Conservation (phyloP, 2,329 filamentous ascomycete genomes). For the Pyrenophora tritici-repentis region DNA sequence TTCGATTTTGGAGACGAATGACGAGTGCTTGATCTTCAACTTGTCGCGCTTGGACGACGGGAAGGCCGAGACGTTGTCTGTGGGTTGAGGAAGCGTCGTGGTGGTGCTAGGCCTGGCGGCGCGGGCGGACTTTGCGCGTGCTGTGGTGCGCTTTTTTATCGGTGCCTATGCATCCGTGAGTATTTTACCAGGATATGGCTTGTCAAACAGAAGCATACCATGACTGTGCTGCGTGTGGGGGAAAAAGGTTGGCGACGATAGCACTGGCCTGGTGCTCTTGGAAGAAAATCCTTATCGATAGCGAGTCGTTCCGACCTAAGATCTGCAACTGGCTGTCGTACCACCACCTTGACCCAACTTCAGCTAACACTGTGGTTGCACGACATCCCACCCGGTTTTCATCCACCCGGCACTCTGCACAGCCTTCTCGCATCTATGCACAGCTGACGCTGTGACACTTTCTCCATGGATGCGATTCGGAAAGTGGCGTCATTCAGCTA, state of each 20-base stretch:
- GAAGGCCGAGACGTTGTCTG: slow-evolving; percentile 56
- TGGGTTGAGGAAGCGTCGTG: slow-evolving; percentile 23
- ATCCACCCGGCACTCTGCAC: background rate
- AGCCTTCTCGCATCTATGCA: background rate
- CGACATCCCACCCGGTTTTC: background rate
- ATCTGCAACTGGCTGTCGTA: background rate
- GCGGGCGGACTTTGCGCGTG: slow-evolving; percentile 42
- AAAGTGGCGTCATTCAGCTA: background rate
- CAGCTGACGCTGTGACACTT: background rate
- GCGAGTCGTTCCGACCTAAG: too few relatives aligned
- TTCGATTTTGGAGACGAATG: slow-evolving; percentile 76
- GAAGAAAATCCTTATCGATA: slow-evolving; percentile 21
- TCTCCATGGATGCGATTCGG: background rate
- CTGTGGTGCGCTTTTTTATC: slow-evolving; percentile 45
- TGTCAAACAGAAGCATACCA: slow-evolving; percentile 13
- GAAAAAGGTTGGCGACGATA: background rate
- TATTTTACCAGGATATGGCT: background rate
- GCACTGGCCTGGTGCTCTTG: background rate
- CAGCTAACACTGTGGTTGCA: slow-evolving; percentile 1
- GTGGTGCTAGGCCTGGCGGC: slow-evolving; percentile 25
- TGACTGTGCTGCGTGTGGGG: slow-evolving; percentile 2
- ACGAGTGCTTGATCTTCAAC: slow-evolving; percentile 77
- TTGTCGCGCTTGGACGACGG: slow-evolving; percentile 81
- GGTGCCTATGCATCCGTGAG: slow-evolving; percentile 34
- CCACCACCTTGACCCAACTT: background rate